Evolutionary conservation across 2,329 filamentous ascomycete genomes (phyloP).

Genomic region (Emmonsia crescens): DNA sequence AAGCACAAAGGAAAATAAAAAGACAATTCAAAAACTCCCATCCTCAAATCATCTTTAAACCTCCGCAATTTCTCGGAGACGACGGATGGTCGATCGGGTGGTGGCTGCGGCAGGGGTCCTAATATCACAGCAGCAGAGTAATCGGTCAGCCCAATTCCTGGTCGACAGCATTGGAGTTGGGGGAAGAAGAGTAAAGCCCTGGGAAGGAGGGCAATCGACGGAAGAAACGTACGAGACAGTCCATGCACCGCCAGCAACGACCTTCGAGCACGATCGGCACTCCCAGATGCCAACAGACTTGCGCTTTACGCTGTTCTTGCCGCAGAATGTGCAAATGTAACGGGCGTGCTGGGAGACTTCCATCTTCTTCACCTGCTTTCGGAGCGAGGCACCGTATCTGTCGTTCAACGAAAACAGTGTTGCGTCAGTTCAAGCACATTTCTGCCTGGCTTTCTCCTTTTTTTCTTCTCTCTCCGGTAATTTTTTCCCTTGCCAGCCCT

Average conservation of each 20-base stretch:
- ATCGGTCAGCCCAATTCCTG: constrained; percentile 17
- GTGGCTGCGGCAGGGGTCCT: constrained; percentile 88
- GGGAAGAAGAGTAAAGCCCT: constrained; percentile 2
- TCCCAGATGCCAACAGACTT: constrained; percentile 92
- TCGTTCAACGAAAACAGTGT: constrained; percentile 8
- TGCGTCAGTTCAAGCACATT: constrained; percentile 20
- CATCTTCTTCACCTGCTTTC: constrained; percentile 99
- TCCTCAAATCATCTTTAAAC: constrained; percentile 49
- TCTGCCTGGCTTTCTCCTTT: background rate
- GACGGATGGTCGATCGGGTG: constrained; percentile 91
- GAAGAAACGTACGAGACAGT: constrained; percentile 74
- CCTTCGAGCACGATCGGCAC: constrained; percentile 93
- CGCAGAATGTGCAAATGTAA: constrained; percentile 98
- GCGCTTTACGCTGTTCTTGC: constrained; percentile 88
- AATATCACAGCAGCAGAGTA: constrained; percentile 10
- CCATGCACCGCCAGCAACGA: constrained; percentile 86
- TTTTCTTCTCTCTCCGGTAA: background rate
- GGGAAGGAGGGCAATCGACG: background rate
- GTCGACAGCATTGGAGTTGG: background rate
- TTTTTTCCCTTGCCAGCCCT: constrained; percentile 3
- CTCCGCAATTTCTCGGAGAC: constrained; percentile 95
- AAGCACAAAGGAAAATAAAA: constrained; percentile 5
- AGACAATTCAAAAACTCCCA: constrained; percentile 9
- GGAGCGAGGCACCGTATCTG: constrained; percentile 97
- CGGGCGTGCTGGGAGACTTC: constrained; percentile 97